Conservation (phyloP, 148 eudicot species). For the Hydrangea macrophylla region DNA sequence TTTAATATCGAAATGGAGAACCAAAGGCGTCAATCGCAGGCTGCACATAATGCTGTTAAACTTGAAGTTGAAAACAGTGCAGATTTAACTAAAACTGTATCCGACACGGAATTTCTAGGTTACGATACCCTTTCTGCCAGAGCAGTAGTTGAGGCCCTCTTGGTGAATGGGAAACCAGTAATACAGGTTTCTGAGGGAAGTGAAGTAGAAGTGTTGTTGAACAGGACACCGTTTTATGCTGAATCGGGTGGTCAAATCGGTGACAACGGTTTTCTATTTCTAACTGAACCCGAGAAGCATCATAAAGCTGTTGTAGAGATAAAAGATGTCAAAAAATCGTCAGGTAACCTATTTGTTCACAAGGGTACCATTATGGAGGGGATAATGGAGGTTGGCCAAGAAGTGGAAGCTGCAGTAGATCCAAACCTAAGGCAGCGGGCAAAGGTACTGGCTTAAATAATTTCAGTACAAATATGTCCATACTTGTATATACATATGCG, state of each 20-base stretch:
- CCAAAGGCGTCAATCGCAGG: constrained; percentile 94
- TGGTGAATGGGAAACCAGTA: constrained; percentile 72
- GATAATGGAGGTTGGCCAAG: constrained; percentile 64
- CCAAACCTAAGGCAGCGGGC: constrained; percentile 83
- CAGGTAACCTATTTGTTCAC: constrained; percentile 75
- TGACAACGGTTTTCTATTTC: constrained; percentile 74
- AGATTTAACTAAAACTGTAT: constrained; percentile 49
- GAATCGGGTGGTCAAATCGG: constrained; percentile 99
- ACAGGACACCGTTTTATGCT: constrained; percentile 95
- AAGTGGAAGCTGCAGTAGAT: constrained; percentile 92
- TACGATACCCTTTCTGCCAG: constrained; percentile 64
- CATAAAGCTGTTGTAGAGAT: constrained; percentile 65
- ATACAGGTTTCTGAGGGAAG: constrained; percentile 67
- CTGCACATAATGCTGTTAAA: constrained; percentile 88
- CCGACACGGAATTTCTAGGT: constrained; percentile 84
- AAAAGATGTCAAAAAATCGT: constrained; percentile 77
- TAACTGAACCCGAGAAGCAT: constrained; percentile 39
- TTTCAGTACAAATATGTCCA: neutral
- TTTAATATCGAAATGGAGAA: constrained; percentile 89
- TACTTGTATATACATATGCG: neutral
- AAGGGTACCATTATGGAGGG: constrained; percentile 72
- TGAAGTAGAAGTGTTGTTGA: constrained; percentile 80
- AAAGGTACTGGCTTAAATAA: constrained; percentile 42
- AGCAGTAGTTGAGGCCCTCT: constrained; percentile 65
- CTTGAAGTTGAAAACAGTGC: constrained; percentile 69